Evolutionary conservation across 805 yeast species (phyloP).

Genomic region (Lipomyces yamanashiensis): DNA sequence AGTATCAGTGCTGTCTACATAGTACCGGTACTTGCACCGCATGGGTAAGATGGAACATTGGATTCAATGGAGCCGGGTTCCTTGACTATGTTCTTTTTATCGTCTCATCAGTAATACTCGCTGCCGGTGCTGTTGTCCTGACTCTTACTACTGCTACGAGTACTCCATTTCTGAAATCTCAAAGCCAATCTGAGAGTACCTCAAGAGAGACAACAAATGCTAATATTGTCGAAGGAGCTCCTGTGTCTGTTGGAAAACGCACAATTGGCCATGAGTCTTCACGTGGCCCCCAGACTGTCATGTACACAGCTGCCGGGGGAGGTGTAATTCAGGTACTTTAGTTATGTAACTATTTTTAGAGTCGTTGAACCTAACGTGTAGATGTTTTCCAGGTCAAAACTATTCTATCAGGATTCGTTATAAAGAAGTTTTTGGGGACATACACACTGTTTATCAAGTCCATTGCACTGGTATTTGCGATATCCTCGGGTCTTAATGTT

Average conservation of each 20-base stretch:
- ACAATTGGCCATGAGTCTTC: background rate
- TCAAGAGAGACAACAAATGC: background rate
- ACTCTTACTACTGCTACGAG: constrained; percentile 53
- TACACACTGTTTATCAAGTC: constrained; percentile 57
- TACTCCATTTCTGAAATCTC: constrained; percentile 43
- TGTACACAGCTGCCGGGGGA: constrained; percentile 62
- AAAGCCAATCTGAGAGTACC: background rate
- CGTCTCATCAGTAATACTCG: constrained; percentile 22
- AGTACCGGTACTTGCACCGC: constrained; percentile 43
- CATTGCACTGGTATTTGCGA: constrained; percentile 55
- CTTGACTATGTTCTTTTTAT: constrained; percentile 47
- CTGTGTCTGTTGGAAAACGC: constrained; percentile 4
- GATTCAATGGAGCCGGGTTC: constrained; percentile 21
- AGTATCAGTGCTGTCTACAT: constrained; percentile 50
- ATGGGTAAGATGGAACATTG: constrained; percentile 46
- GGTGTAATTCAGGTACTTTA: constrained; percentile 59
- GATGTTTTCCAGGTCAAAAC: constrained; percentile 49
- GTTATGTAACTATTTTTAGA: background rate
- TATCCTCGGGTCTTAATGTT: constrained; percentile 60
- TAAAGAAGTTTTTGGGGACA: constrained; percentile 57
- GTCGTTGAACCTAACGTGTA: background rate
- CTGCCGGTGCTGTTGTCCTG: constrained; percentile 47
- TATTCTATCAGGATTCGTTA: constrained; percentile 61
- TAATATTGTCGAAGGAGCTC: constrained; percentile 5
- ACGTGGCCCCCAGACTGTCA: constrained; percentile 34